phyloP scores from a whole-genome alignment of 2,329 filamentous ascomycete genomes.

The Penicillium sp. region DNA sequence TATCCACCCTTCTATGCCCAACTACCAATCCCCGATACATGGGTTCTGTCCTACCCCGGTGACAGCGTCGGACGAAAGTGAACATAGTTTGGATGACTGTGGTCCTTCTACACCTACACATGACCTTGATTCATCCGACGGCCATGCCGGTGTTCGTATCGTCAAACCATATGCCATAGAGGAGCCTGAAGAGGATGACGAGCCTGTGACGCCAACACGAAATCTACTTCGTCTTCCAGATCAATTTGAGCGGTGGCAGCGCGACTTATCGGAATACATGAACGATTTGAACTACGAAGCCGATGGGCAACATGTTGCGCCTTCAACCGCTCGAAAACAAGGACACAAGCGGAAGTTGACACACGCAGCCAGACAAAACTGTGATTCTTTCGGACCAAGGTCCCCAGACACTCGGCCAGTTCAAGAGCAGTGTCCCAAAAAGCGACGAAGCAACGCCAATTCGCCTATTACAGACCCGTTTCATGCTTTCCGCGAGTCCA shows the following conservation, averaged over 20 bases:
- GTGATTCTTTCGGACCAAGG: background rate
- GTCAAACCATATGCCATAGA: constrained; percentile 44
- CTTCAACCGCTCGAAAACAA: constrained; percentile 18
- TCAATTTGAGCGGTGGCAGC: constrained; percentile 32
- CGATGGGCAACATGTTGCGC: constrained; percentile 17
- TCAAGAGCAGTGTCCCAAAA: constrained; percentile 25
- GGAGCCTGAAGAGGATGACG: constrained; percentile 35
- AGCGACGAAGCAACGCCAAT: constrained; percentile 20
- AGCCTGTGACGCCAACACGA: background rate
- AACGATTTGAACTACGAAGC: constrained; percentile 33
- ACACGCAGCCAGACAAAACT: constrained; percentile 5
- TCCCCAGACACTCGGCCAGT: constrained; percentile 14
- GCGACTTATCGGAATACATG: constrained; percentile 38
- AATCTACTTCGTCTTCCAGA: constrained; percentile 23
- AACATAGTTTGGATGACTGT: constrained; percentile 14
- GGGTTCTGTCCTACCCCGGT: background rate
- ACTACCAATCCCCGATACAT: background rate
- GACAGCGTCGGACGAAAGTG: constrained; percentile 9
- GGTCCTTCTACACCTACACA: constrained; percentile 14
- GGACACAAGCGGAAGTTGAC: constrained; percentile 41
- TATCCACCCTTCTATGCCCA: background rate
- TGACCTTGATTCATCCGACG: background rate
- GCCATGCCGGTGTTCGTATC: constrained; percentile 29
- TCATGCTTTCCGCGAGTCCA: constrained; percentile 19
- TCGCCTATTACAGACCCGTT: constrained; percentile 9